Base-by-base conservation (phyloP, 768 basidiomycete genomes). In the Butyriboletus loyo region DNA sequence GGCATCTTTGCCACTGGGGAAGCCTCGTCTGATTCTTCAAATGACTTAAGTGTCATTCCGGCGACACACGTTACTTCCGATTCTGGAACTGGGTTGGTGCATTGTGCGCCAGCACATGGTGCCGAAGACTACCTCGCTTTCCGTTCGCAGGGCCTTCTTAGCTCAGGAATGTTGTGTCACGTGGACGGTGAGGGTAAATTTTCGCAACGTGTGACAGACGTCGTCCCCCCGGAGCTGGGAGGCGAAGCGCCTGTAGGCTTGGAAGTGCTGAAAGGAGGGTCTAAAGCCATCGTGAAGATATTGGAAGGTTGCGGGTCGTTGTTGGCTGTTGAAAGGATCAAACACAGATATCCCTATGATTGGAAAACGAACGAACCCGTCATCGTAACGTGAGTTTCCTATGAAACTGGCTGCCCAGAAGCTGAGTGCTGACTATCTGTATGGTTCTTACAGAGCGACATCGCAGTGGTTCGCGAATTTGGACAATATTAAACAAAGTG, bases 401-500 rank as follows among this genome's bases (percentile, higher is more conserved):
- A 19, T n/a, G 22, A 24, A 27, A 25, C 34, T 24, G 10, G 28
- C 3, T 5, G 4, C 15, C 32, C 17, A 45, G 32, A 27, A 30
- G 11, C 4, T 10, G 9, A 28, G 3, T 43, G 28, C 50, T 58
- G 43, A 64, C 19, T 17, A 6, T 25, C 3, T 21, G 17, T 27
- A 7, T 42, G 30, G 11, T 35, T 43, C 11, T 28, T 46, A 7
- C 57, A 92, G 92, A 15, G 91, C 94, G 0, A 98, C 95, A 2
- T 92, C 90, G 0, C 96, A 98, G 60, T 99, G 96, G 96, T 99
- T 99, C 65, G 93, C 95, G 4, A 90, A 96, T 64, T 72, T 98
- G 22, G 89, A 89, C 45, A 72, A 76, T 39, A 88, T 99, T 72
- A 97, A 97, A 64, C 77, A 80, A 1, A 68, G 78, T 44, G 93